Conservation (phyloP, 1,284 basidiomycete genomes). For the Pascua guehoae region DNA sequence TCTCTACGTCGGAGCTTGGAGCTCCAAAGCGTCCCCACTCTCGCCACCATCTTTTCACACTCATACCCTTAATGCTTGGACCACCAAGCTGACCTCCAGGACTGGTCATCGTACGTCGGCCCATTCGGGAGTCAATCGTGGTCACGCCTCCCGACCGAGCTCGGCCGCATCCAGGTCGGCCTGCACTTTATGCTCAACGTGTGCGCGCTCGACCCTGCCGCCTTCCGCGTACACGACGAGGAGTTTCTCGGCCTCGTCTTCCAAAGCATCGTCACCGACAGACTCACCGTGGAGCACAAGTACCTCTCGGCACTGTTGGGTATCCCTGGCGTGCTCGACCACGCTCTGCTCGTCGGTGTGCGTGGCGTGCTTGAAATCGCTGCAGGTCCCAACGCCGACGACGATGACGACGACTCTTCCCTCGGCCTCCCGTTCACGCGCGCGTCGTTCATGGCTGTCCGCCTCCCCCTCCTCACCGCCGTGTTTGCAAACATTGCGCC, state of each 20-base stretch:
- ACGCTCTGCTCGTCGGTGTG: slow-evolving; percentile 31
- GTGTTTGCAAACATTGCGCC: slow-evolving; percentile 27
- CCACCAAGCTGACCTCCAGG: slow-evolving; percentile 44
- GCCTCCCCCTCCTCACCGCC: slow-evolving; percentile 18
- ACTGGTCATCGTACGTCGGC: slow-evolving; percentile 64
- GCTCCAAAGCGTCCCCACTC: too few species aligned
- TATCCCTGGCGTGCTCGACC: slow-evolving; percentile 26
- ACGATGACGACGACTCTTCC: neutral
- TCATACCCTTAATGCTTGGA: neutral
- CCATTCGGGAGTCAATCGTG: slow-evolving; percentile 60
- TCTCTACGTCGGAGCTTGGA: too few species aligned
- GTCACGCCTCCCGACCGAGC: slow-evolving; percentile 57
- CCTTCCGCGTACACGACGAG: slow-evolving; percentile 55
- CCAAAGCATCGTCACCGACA: slow-evolving; percentile 56
- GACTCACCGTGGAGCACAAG: slow-evolving; percentile 59
- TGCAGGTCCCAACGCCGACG: neutral
- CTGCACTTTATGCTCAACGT: slow-evolving; percentile 67
- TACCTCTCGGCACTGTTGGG: slow-evolving; percentile 54
- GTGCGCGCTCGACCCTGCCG: slow-evolving; percentile 61
- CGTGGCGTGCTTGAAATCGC: neutral
- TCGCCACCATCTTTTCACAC: too few species aligned
- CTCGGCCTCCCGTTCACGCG: slow-evolving; percentile 3
- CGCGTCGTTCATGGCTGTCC: slow-evolving; percentile 22
- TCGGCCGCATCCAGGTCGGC: slow-evolving; percentile 60
- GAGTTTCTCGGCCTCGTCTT: slow-evolving; percentile 61